Conservation (phyloP, 2,329 filamentous ascomycete species). For the Epichloe festucae region DNA sequence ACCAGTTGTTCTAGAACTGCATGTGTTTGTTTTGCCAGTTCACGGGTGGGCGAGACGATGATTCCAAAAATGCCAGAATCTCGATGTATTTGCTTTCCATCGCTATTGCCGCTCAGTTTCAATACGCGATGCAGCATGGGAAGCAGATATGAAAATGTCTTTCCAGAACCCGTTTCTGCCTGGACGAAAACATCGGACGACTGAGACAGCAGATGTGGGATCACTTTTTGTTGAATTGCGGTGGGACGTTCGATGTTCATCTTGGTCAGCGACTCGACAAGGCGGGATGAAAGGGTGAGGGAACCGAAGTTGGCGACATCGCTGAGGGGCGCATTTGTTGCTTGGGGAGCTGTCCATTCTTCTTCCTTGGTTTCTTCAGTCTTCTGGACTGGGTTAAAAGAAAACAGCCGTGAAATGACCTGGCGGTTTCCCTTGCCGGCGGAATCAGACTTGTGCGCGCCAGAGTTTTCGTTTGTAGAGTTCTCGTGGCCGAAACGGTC, state of each 20-base stretch:
- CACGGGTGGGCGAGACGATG: slow-evolving; percentile 83
- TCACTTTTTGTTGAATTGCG: slow-evolving; percentile 82
- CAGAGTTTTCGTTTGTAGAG: slow-evolving; percentile 6
- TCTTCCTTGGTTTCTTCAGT: slow-evolving; percentile 42
- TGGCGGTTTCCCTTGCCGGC: slow-evolving; percentile 27
- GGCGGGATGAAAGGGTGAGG: slow-evolving; percentile 65
- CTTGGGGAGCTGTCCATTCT: slow-evolving; percentile 46
- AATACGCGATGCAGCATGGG: slow-evolving; percentile 85
- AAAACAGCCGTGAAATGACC: slow-evolving; percentile 84
- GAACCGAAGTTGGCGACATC: slow-evolving; percentile 79
- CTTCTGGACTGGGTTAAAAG: slow-evolving; percentile 68
- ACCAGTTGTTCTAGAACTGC: slow-evolving; percentile 74
- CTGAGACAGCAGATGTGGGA: slow-evolving; percentile 65
- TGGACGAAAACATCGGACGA: slow-evolving; percentile 91
- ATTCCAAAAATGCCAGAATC: slow-evolving; percentile 88
- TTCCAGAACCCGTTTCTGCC: slow-evolving; percentile 93
- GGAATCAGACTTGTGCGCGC: slow-evolving; percentile 9
- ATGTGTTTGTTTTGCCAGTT: slow-evolving; percentile 88
- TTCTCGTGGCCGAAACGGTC: slow-evolving; percentile 4
- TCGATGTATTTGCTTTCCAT: slow-evolving; percentile 52
- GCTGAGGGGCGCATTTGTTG: slow-evolving; percentile 82
- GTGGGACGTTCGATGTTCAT: slow-evolving; percentile 84
- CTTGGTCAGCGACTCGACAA: slow-evolving; percentile 78
- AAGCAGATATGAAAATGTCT: slow-evolving; percentile 89
- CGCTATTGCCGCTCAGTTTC: slow-evolving; percentile 49